These are phyloP conservation scores for Apodospora peruviana DNA, from an alignment of 495 filamentous ascomycete species.

Conservation along the genomic window DNA sequence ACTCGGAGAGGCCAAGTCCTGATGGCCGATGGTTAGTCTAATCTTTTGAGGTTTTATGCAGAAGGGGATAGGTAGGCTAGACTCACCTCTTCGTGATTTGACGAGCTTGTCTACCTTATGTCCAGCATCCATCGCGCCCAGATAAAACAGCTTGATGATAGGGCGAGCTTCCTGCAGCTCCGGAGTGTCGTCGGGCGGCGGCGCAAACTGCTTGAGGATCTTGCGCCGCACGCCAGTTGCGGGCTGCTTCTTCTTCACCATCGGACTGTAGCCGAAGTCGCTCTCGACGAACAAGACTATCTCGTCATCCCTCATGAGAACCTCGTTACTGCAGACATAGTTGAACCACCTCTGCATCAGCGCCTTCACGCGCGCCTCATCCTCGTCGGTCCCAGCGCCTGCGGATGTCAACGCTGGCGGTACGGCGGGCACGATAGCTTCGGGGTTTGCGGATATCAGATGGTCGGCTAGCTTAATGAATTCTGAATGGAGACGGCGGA, in stretches of 20 bases:
- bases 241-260: constrained; percentile 92
- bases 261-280: constrained; percentile 96
- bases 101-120: constrained; percentile 95
- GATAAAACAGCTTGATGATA: constrained; percentile 90
- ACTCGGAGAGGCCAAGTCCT: constrained; percentile 90
- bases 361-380: constrained; percentile 82
- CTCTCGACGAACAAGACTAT: constrained; percentile 96
- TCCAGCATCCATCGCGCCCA: constrained; percentile 88
- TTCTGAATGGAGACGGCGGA: constrained; percentile 90
- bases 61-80: background rate
- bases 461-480: constrained; percentile 94
- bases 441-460: constrained; percentile 90
- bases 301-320: constrained; percentile 91
- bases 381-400: constrained; percentile 93
- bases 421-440: constrained; percentile 95
- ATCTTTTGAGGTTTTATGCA: background rate
- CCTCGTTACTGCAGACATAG: constrained; percentile 81
- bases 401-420: constrained; percentile 87
- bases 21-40: background rate
- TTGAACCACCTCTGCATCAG: constrained; percentile 94
- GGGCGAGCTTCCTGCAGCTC: constrained; percentile 87
- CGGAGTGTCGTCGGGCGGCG: constrained; percentile 94
- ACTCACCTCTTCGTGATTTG: constrained; percentile 80
- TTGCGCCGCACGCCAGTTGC: constrained; percentile 92
- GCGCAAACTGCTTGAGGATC: constrained; percentile 97